A percentile compares a stretch with the other conserved stretches of the same genome.
phyloP scores from a whole-genome alignment of 176 grass and related monocot genomes.

The Otatea glauca region DNA sequence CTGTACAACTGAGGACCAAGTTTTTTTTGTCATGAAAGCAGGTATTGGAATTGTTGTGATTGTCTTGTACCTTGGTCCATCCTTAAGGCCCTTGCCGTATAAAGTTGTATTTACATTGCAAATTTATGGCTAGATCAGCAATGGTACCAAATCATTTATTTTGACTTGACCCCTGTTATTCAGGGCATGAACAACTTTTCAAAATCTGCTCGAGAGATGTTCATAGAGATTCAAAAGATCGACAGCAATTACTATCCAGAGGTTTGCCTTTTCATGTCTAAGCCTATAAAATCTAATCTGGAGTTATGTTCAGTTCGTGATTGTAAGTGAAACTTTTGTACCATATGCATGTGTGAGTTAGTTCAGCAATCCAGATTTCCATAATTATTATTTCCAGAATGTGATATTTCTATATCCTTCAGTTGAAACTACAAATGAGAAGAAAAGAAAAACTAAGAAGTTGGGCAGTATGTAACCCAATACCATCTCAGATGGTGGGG shows the following conservation, averaged over 20 bases:
- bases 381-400: not conserved
- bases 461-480: not conserved
- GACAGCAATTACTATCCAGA: slow-evolving; percentile 98
- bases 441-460: not conserved
- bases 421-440: slow-evolving; percentile 5
- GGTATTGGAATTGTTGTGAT: slow-evolving; percentile 19
- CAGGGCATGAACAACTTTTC: slow-evolving; percentile 86
- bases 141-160: slow-evolving; percentile 22
- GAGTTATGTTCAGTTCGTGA: not conserved
- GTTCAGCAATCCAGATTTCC: slow-evolving; percentile 10
- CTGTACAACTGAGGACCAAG: slow-evolving; percentile 1
- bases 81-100: slow-evolving; percentile 18
- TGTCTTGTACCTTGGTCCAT: slow-evolving; percentile 39
- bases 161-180: slow-evolving; percentile 39
- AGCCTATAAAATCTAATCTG: not conserved
- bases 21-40: slow-evolving; percentile 31
- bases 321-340: slow-evolving; percentile 14
- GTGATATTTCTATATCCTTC: slow-evolving; percentile 5
- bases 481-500: not conserved
- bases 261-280: slow-evolving; percentile 50
- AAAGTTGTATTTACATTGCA: not conserved
- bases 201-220: slow-evolving; percentile 83
- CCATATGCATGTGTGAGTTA: slow-evolving; percentile 8
- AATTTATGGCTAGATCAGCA: slow-evolving; percentile 1
- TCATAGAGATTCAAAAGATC: slow-evolving; percentile 89